These are phyloP conservation scores for Pleurotus eryngii DNA, from an alignment of 768 basidiomycete species.

Conservation along the genomic window DNA sequence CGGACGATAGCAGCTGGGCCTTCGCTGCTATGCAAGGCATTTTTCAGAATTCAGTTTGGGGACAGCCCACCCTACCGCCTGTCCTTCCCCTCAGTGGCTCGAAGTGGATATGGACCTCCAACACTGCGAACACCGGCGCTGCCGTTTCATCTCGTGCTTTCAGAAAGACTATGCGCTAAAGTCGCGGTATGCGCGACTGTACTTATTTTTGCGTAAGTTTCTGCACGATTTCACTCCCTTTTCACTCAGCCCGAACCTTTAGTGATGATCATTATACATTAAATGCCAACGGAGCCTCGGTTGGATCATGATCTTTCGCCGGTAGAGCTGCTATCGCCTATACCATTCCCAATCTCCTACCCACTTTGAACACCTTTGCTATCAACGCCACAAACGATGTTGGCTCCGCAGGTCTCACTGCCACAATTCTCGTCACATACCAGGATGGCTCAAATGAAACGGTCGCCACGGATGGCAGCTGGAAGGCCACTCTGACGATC, in stretches of 20 bases:
- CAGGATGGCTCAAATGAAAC: constrained; percentile 17
- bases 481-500: constrained; percentile 18
- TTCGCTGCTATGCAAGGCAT: not conserved
- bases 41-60: not conserved
- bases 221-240: not conserved
- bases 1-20: not conserved
- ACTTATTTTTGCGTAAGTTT: not conserved
- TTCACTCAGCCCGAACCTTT: not conserved
- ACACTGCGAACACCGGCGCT: not conserved
- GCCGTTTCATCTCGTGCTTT: not conserved
- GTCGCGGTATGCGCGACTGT: constrained; percentile 1
- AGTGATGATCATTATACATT: constrained; percentile 22
- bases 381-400: constrained; percentile 25
- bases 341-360: constrained; percentile 13
- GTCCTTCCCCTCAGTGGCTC: not conserved
- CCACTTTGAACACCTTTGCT: constrained; percentile 21
- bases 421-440: constrained; percentile 17
- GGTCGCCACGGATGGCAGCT: constrained; percentile 19
- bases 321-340: constrained; percentile 17
- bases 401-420: constrained; percentile 23
- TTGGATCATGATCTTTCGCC: constrained; percentile 19
- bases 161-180: not conserved
- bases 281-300: constrained; percentile 22
- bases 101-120: constrained; percentile 2
- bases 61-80: not conserved